Evolutionary conservation across 352 stramenopile species (phyloP).

Genomic region (Globisporangium cylindrosporum): DNA sequence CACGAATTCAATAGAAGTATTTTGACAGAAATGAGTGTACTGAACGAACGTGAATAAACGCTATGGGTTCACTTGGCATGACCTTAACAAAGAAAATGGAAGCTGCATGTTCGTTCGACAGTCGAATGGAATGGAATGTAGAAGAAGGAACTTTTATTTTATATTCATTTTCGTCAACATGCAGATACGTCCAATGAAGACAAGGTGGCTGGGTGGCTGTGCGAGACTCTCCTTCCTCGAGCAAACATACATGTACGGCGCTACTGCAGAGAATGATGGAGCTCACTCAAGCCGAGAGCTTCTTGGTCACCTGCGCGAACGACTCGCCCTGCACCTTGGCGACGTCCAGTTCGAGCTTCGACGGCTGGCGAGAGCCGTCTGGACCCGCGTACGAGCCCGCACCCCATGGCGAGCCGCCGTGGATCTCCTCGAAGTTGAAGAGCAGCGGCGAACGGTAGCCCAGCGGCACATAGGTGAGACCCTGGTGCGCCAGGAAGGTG

Average conservation of each 20-base stretch:
- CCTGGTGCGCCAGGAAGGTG: constrained; percentile 89
- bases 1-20: neutral
- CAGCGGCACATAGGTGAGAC: constrained; percentile 90
- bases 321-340: constrained; percentile 78
- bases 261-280: neutral
- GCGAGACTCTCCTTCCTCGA: neutral
- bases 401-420: constrained; percentile 79
- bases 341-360: constrained; percentile 76
- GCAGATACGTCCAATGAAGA: neutral
- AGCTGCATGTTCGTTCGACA: neutral
- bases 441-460: constrained; percentile 62
- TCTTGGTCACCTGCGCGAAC: constrained; percentile 82
- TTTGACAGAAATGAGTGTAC: too few species aligned
- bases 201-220: neutral
- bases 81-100: neutral
- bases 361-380: constrained; percentile 81
- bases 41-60: neutral
- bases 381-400: constrained; percentile 76
- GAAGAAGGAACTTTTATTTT: neutral
- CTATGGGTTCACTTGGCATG: neutral
- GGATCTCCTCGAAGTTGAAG: constrained; percentile 78
- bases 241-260: neutral
- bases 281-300: constrained; percentile 41
- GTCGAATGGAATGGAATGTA: neutral
- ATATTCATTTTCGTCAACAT: too few species aligned